Conservation (phyloP, 495 filamentous ascomycete species). For the Aspergillus nidulans region DNA sequence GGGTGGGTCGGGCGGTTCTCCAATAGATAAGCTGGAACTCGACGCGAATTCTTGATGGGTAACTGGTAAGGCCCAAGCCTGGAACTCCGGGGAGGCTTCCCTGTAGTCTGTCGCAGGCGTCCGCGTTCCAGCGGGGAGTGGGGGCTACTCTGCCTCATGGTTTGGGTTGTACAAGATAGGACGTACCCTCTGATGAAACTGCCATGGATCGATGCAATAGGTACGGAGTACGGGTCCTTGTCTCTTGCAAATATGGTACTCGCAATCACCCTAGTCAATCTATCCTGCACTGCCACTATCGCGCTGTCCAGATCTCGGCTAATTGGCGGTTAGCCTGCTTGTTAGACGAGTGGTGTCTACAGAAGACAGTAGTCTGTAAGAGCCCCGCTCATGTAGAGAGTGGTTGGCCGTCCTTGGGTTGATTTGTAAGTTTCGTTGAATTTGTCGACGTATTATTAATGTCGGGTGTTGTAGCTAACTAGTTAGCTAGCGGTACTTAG, state of each 20-base stretch:
- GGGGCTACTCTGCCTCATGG: background rate
- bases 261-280: background rate
- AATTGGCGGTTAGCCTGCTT: background rate
- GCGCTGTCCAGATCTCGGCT: background rate
- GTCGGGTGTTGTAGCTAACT: no score
- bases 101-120: background rate
- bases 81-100: background rate
- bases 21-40: background rate
- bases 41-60: background rate
- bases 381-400: background rate
- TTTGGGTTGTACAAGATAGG: background rate
- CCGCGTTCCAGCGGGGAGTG: background rate
- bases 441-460: background rate
- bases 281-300: background rate
- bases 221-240: background rate
- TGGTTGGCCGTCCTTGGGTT: background rate
- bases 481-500: background rate
- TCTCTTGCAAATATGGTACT: background rate
- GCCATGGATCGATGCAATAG: background rate
- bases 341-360: background rate
- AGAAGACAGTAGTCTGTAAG: background rate
- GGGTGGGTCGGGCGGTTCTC: background rate
- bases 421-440: background rate
- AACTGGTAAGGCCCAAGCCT: background rate
- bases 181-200: background rate